Evolutionary conservation across 495 filamentous ascomycete genomes (phyloP).

Genomic region (Pseudoneurospora amorphoporcata): DNA sequence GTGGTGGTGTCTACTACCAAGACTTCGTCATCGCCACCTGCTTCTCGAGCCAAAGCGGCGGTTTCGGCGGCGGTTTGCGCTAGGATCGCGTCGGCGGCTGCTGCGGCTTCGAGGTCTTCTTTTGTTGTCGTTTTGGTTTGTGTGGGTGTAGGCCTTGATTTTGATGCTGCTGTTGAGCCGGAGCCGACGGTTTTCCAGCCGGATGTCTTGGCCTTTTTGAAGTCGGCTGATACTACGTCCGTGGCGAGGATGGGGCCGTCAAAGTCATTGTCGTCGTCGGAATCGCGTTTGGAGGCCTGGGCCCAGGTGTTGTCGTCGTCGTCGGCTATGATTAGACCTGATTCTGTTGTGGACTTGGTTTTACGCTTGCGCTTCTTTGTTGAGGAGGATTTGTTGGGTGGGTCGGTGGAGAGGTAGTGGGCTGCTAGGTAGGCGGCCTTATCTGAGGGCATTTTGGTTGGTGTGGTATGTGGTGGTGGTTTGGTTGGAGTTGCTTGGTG

Average conservation of each 20-base stretch:
- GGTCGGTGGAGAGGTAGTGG: conserved; percentile 77
- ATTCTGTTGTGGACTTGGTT: conserved; percentile 40
- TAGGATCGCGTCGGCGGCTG: conserved; percentile 74
- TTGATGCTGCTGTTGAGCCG: background rate
- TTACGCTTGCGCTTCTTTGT: conserved; percentile 82
- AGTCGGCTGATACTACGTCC: conserved; percentile 48
- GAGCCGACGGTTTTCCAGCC: conserved; percentile 65
- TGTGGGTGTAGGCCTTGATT: conserved; percentile 2
- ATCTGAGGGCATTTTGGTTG: conserved; percentile 41
- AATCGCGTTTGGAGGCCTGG: conserved; percentile 33
- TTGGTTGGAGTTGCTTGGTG: background rate
- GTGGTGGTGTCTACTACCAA: background rate
- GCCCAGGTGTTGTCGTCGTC: conserved; percentile 73
- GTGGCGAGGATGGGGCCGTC: conserved; percentile 37
- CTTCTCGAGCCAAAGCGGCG: conserved; percentile 30
- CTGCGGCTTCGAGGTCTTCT: conserved; percentile 38
- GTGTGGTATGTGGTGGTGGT: background rate
- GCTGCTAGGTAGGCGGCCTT: conserved; percentile 86
- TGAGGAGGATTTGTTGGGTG: conserved; percentile 31
- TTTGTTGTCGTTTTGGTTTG: conserved; percentile 22
- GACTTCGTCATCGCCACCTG: conserved; percentile 35
- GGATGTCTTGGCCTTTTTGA: conserved; percentile 66
- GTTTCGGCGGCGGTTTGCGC: conserved; percentile 59
- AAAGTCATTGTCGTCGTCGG: conserved; percentile 27
- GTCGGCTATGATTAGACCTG: conserved; percentile 79